These are phyloP conservation scores for Leptosphaerulina australis DNA, from an alignment of 2,329 filamentous ascomycete genomes.

Conservation along the genomic window DNA sequence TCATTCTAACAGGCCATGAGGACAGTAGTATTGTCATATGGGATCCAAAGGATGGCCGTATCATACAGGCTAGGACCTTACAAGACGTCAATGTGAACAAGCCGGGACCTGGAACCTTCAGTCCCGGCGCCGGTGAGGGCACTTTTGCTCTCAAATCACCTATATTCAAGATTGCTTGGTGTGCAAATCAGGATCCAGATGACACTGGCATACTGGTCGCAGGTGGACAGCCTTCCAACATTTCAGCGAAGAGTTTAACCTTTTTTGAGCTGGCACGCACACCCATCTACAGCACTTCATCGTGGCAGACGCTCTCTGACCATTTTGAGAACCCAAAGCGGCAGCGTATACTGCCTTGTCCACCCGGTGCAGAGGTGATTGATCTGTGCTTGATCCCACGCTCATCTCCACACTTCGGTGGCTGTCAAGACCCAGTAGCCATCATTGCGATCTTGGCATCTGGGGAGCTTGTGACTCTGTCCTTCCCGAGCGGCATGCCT, in stretches of 20 bases:
- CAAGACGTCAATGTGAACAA: conserved; percentile 75
- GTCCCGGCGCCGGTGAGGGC: conserved; percentile 53
- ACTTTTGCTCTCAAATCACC: conserved; percentile 71
- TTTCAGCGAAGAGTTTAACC: conserved; percentile 76
- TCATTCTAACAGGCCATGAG: conserved; percentile 84
- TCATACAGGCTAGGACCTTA: conserved; percentile 82
- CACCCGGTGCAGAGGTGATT: conserved; percentile 74
- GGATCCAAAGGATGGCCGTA: conserved; percentile 86
- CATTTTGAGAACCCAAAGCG: conserved; percentile 80
- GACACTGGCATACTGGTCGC: conserved; percentile 88
- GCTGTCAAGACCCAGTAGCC: conserved; percentile 89
- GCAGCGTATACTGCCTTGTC: conserved; percentile 73
- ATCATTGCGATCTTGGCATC: conserved; percentile 79
- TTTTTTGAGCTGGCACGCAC: conserved; percentile 89
- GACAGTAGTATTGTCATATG: conserved; percentile 92
- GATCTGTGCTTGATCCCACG: conserved; percentile 86
- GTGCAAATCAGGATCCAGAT: conserved; percentile 90
- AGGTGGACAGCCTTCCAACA: conserved; percentile 74
- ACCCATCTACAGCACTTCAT: conserved; percentile 87
- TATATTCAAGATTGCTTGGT: conserved; percentile 84
- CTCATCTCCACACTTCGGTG: conserved; percentile 80
- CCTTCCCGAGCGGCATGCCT: conserved; percentile 88
- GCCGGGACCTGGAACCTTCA: conserved; percentile 57
- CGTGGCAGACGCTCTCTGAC: conserved; percentile 80
- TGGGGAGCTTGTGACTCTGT: conserved; percentile 87